A percentile compares a stretch with the other conserved stretches of the same genome.
Conservation (phyloP, 257 asterid species). For the Gentiana macrophylla region DNA sequence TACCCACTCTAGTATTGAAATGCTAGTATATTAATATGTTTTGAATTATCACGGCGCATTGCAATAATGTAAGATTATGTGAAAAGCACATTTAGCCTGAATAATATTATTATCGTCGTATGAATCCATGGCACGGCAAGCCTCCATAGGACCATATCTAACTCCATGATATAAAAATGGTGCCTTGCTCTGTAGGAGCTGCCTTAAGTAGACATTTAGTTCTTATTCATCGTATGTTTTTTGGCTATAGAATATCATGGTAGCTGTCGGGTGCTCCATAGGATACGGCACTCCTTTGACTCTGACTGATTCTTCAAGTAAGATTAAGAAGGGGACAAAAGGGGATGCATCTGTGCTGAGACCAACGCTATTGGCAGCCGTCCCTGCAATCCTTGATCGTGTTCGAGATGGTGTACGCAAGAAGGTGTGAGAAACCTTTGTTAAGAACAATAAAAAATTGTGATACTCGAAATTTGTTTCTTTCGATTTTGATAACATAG, state of each 20-base stretch:
- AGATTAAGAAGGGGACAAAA: slow-evolving; percentile 86
- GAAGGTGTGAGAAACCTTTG: slow-evolving; percentile 39
- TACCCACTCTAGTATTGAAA: too few relatives aligned
- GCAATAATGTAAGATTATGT: too few relatives aligned
- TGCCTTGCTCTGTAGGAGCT: too few relatives aligned
- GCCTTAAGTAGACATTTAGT: not conserved
- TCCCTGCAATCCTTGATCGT: slow-evolving; percentile 96
- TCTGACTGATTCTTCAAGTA: slow-evolving; percentile 89
- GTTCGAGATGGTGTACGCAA: slow-evolving; percentile 95
- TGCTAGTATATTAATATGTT: too few relatives aligned
- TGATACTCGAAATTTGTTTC: not conserved
- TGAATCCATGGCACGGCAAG: too few relatives aligned
- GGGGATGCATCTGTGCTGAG: slow-evolving; percentile 81
- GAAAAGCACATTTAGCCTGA: too few relatives aligned
- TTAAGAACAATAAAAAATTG: not conserved
- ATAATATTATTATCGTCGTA: too few relatives aligned
- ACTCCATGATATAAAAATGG: too few relatives aligned
- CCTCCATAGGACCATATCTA: too few relatives aligned
- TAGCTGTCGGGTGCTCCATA: slow-evolving; percentile 78
- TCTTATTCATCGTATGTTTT: slow-evolving; percentile 1
- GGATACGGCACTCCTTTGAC: slow-evolving; percentile 98
- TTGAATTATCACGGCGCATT: too few relatives aligned
- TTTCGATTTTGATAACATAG: not conserved
- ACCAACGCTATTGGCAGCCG: slow-evolving; percentile 92
- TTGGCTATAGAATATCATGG: slow-evolving; percentile 52